Evolutionary conservation across 2,329 filamentous ascomycete species (phyloP), one percentile per base, ranked within the genome.

Genomic region (Trichoderma simmonsii): DNA sequence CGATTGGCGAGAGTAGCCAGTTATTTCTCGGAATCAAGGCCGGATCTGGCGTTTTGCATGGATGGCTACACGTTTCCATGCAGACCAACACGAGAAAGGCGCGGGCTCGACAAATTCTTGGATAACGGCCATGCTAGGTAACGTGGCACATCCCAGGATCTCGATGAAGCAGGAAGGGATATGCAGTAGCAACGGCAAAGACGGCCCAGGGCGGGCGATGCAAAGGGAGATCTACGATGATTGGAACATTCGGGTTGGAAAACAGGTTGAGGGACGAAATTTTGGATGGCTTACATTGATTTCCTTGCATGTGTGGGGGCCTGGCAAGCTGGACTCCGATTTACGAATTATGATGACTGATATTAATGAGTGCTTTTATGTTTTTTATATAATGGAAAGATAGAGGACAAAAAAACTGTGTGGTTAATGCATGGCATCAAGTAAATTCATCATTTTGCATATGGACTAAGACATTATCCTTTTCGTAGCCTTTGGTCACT

Each of bases 281-380:
- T 4, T 61, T 62, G 66, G 57, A 59, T 54, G 66, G 57, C 21
- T 68, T 51, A 28, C n/a, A 54, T 24, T 57, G 70, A 71, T 75
- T 61, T 74, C 56, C 62, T 66, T 59, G 64, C 32, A 36, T 62
- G 57, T 62, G 57, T 56, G 28, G 36, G 39, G 43, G 24, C 43
- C 24, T 18, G 36, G 39, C 18, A 39, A 26, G 28, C 51, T 54
- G 28, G 34, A 48, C 18, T 24, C 51, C 48, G 21, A 73, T 73
- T 73, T 62, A 77, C 74, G 76, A 78, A 76, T 78, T 73, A 78
- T 72, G 77, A 77, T 59, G 54, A 24, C 39, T 62, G 54, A 69
- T 30, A 65, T 36, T 62, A 48, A 72, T 34, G 64, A 68, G 32
- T 64, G 60, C 8, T 54, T 67, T 26, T 54, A 62, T 51, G 39